Evolutionary conservation across 108 stramenopile genomes (phyloP).

Genomic region (Aurantiochytrium sp.): DNA sequence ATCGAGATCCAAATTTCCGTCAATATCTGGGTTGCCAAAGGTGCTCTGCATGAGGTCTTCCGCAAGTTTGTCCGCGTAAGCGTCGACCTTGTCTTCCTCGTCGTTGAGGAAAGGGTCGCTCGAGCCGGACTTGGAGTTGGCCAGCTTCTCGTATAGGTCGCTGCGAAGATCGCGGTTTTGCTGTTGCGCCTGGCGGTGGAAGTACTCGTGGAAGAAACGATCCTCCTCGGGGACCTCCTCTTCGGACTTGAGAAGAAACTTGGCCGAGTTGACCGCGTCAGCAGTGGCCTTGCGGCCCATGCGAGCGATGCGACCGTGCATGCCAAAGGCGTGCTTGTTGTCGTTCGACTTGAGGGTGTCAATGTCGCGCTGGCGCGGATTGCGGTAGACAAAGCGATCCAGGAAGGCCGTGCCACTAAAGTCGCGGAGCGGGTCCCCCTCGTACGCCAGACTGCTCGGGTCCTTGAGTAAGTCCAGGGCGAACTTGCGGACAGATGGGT

Average conservation of each 20-base stretch:
- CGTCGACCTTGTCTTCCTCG: slow-evolving; percentile 64
- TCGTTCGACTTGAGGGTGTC: slow-evolving; percentile 10
- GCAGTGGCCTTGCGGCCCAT: slow-evolving; percentile 33
- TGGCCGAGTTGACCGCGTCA: slow-evolving; percentile 75
- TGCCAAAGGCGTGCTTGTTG: slow-evolving; percentile 39
- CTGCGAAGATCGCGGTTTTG: slow-evolving; percentile 72
- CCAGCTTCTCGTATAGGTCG: slow-evolving; percentile 54
- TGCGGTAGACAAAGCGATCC: slow-evolving; percentile 96
- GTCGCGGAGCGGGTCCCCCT: slow-evolving; percentile 89
- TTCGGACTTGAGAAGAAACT: slow-evolving; percentile 51
- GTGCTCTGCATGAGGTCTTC: slow-evolving; percentile 73
- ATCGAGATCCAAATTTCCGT: slow-evolving; percentile 36
- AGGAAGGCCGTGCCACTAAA: slow-evolving; percentile 84
- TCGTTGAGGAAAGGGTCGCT: slow-evolving; percentile 55
- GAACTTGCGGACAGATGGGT: slow-evolving; percentile 88
- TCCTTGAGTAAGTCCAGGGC: slow-evolving; percentile 49
- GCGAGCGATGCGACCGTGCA: slow-evolving; percentile 45
- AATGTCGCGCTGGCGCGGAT: slow-evolving; percentile 70
- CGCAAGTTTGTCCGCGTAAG: slow-evolving; percentile 80
- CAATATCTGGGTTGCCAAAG: slow-evolving; percentile 59
- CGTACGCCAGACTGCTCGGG: slow-evolving; percentile 61
- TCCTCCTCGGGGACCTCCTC: slow-evolving; percentile 67
- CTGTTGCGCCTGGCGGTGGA: slow-evolving; percentile 67
- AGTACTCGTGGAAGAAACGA: slow-evolving; percentile 85
- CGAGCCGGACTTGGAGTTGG: slow-evolving; percentile 47